Base-by-base conservation (phyloP, 2,329 filamentous ascomycete species). In the Phaeosphaeriaceae sp. region DNA sequence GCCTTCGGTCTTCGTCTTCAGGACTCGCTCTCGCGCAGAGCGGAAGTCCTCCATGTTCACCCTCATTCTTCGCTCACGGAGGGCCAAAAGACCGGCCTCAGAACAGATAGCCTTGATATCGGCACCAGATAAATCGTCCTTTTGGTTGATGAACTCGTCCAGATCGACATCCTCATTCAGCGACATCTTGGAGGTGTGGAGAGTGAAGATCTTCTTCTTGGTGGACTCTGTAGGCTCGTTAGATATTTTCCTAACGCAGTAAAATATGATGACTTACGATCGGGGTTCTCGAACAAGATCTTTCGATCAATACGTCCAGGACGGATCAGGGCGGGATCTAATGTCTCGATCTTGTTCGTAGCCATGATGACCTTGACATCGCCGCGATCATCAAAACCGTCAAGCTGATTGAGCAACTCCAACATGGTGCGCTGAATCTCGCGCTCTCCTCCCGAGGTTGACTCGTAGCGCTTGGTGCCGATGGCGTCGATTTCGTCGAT, bases 291-390 rank as follows among this genome's bases (percentile, higher is more conserved):
- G 64, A 90, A 90, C 64, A 90, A 82, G 76, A 99, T 99, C 87
- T 99, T 99, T 71, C 95, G 90, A 80, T 99, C 95, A 78, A 99
- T 99, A 85, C 95, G 93, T 64, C 95, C 95, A 46, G 95, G 95
- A 67, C 95, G 90, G 75, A 99, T 99, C 68, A 99, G 85, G 19
- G 95, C 95, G 54, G 95, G 95, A 75, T 99, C 96, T 25, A 99
- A 85, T 3, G 92, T 96, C 69, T 99, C 96, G 68, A 99, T 99
- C 87, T 99, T 99, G 88, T 99, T 99, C 67, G 95, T 99, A 13
- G 95, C 96, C 93, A 99, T 98, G 79, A 99, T 94, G 61, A 99
- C 95, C 84, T 99, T 99, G 80, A 99, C 94, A 76, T 99, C 95
- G 69, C 95, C 96, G 60, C 95, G 91, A 79, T 99, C 96, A 76